Evolutionary conservation across 1,139 yeast species (phyloP).

Genomic region (Scheffersomyces parashehatae): DNA sequence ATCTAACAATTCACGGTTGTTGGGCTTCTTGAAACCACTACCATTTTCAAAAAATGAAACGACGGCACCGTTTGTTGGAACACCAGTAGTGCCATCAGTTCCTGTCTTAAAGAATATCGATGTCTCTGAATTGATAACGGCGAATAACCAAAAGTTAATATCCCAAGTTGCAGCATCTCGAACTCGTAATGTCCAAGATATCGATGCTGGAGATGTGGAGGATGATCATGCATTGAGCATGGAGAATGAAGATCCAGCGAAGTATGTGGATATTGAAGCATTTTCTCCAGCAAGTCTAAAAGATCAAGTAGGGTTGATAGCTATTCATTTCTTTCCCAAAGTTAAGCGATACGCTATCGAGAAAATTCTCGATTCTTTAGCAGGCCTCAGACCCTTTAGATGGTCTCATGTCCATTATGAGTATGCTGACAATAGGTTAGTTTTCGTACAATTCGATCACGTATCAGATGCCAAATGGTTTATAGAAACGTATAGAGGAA

Average conservation of each 20-base stretch:
- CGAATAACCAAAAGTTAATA: constrained; percentile 23
- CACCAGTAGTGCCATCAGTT: constrained; percentile 6
- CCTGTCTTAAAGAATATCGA: constrained; percentile 26
- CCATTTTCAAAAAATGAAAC: constrained; percentile 12
- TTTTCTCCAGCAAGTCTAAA: constrained; percentile 33
- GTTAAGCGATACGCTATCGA: constrained; percentile 32
- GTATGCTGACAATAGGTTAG: constrained; percentile 24
- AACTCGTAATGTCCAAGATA: neutral
- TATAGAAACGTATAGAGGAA: constrained; percentile 2
- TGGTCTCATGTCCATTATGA: constrained; percentile 34
- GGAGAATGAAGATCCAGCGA: constrained; percentile 10
- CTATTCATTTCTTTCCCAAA: constrained; percentile 35
- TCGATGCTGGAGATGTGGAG: constrained; percentile 2
- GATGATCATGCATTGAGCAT: constrained; percentile 8
- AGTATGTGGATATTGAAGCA: constrained; percentile 22
- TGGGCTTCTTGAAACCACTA: neutral
- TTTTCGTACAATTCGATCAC: constrained; percentile 28
- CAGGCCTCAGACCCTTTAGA: constrained; percentile 10
- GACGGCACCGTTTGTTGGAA: constrained; percentile 1
- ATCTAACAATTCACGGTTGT: constrained; percentile 12
- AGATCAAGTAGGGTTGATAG: constrained; percentile 40
- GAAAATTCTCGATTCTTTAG: constrained; percentile 17
- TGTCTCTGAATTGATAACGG: constrained; percentile 20
- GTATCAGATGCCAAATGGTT: constrained; percentile 17
- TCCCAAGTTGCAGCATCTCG: constrained; percentile 3